Evolutionary conservation across 139 green algal species (phyloP).

Genomic region (Tetraselmis chui): DNA sequence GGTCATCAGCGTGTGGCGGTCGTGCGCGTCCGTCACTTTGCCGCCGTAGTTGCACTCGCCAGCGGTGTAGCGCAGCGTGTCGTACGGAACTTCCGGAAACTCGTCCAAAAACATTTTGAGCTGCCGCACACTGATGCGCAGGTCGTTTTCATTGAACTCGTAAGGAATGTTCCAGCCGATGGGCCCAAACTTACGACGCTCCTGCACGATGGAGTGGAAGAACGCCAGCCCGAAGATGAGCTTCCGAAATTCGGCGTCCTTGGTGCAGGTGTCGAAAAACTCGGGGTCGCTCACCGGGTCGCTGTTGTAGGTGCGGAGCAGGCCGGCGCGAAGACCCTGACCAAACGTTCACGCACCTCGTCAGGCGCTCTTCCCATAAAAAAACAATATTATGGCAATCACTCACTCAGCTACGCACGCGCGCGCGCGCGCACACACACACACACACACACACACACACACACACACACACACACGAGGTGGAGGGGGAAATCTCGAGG

Average conservation of each 20-base stretch:
- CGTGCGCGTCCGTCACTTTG: conserved; percentile 68
- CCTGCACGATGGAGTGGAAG: conserved; percentile 68
- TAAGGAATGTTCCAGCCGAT: conserved; percentile 82
- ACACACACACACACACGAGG: conserved; percentile 1
- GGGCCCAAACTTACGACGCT: conserved; percentile 69
- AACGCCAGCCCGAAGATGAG: conserved; percentile 68
- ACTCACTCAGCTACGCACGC: too few relatives aligned
- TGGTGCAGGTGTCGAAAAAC: conserved; percentile 58
- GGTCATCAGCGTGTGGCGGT: conserved; percentile 67
- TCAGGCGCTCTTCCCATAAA: too few relatives aligned
- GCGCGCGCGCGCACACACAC: too few relatives aligned
- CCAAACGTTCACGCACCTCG: too few relatives aligned
- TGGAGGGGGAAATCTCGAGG: neutral
- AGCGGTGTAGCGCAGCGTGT: conserved; percentile 55
- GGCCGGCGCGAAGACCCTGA: conserved; percentile 25
- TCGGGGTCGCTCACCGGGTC: conserved; percentile 57
- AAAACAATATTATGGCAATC: too few relatives aligned
- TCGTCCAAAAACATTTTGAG: conserved; percentile 77
- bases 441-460: too few relatives aligned
- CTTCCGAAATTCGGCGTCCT: conserved; percentile 52
- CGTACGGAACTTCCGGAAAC: conserved; percentile 62
- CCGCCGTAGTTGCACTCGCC: conserved; percentile 45
- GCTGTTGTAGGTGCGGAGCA: conserved; percentile 63
- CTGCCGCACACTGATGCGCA: conserved; percentile 66
- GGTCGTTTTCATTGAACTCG: conserved; percentile 74